Evolutionary conservation across 352 stramenopile genomes (phyloP).

Genomic region (Pythium apleroticum): DNA sequence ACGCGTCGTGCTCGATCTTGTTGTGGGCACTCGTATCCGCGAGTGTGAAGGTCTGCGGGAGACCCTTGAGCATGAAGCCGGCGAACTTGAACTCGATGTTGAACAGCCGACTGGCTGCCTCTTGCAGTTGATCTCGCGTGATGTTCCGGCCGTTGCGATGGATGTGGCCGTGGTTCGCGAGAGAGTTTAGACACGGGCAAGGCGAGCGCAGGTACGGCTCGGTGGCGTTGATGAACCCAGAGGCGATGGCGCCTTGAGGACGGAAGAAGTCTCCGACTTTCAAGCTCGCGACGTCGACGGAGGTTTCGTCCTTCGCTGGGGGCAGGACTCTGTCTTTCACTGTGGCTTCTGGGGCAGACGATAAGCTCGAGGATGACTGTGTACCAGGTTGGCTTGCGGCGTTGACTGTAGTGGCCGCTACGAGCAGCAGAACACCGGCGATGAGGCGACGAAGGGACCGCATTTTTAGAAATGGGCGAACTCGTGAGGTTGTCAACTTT

Average conservation of each 20-base stretch:
- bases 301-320: neutral
- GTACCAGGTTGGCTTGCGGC: neutral
- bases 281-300: neutral
- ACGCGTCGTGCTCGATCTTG: constrained; percentile 38
- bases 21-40: constrained; percentile 23
- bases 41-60: neutral
- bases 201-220: neutral
- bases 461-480: neutral
- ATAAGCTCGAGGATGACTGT: neutral
- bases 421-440: neutral
- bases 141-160: constrained; percentile 7
- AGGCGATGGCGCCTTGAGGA: neutral
- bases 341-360: neutral
- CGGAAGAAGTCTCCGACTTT: constrained; percentile 12
- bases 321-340: neutral
- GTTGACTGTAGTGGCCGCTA: neutral
- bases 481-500: too few species aligned
- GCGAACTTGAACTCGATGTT: neutral
- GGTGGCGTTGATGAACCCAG: neutral
- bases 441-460: neutral
- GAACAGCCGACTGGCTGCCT: neutral
- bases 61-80: neutral
- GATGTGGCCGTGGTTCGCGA: constrained; percentile 9
- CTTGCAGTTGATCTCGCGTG: neutral
- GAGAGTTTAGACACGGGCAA: neutral